These are phyloP conservation scores for Striga asiatica DNA, from an alignment of 257 asterid species.

Conservation along the genomic window DNA sequence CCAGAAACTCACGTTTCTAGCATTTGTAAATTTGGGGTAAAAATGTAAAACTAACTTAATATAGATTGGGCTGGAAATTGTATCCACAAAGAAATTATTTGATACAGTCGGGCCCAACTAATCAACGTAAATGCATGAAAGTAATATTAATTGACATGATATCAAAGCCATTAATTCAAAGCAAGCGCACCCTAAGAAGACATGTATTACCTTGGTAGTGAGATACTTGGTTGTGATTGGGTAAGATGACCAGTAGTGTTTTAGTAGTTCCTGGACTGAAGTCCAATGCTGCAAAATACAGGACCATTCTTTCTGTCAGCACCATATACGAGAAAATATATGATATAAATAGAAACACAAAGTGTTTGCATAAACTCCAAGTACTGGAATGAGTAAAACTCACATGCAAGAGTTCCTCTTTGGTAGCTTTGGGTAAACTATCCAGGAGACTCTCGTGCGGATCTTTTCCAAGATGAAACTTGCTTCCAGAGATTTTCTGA, in stretches of 20 bases:
- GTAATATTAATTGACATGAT: no score
- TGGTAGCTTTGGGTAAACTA: constrained; percentile 58
- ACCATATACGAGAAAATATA: constrained; percentile 2
- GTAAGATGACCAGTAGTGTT: constrained; percentile 96
- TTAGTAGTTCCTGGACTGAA: constrained; percentile 78
- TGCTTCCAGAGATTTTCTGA: constrained; percentile 78
- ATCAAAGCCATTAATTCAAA: no score
- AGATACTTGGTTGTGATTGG: constrained; percentile 80
- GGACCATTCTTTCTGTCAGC: not conserved
- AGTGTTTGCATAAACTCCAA: constrained; percentile 31
- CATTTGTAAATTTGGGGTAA: no score
- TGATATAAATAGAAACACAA: not conserved
- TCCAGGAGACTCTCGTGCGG: constrained; percentile 73
- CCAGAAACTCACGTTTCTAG: no score
- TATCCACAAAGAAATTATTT: no score
- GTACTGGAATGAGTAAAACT: constrained; percentile 26
- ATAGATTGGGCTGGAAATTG: no score
- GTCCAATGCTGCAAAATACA: constrained; percentile 64
- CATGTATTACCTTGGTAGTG: constrained; percentile 67
- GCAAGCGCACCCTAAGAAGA: no score
- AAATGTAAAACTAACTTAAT: no score
- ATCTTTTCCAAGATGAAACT: constrained; percentile 72
- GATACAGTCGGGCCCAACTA: no score
- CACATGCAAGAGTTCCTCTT: constrained; percentile 69
- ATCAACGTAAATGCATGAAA: no score